Base-by-base conservation (phyloP, 148 eudicot species). In the Agrostemma githago region DNA sequence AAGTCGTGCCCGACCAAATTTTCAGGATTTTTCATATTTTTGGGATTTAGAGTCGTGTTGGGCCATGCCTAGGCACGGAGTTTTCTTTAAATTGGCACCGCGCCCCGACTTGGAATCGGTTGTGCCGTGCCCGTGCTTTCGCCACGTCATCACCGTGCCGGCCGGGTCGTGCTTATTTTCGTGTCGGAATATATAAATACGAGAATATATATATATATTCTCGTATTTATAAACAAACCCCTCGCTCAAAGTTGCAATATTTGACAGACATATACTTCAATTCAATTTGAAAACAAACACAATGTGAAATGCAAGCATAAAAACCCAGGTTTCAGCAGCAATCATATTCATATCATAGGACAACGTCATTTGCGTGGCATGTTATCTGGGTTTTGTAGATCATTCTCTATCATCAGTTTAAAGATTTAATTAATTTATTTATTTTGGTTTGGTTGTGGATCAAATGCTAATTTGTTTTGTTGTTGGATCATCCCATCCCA, bases 381-480 rank as follows among this genome's bases (percentile, higher is more conserved):
- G 56, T 44, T 72, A 19, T 75, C 15, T 17, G 34, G 8, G 21
- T 68, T 53, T 39, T 71, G 4, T 1, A 5, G 12, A 46, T 46
- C 39, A 34, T 65, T 60, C 26, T 39, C 10, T 34, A 39, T 75
- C 26, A 57, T 38, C 34, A 66, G 5, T 0, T 34, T 26, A 0
- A 26, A 26, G 34, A 26, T 10, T 41, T 12, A 37, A n/a, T n/a
- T n/a, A n/a, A n/a, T n/a, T n/a, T n/a, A 12, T 43, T 64, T 72
- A 37, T 17, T 14, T n/a, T 2, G 9, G 3, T 39, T 10, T 69
- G 71, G 68, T 77, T 72, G 76, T 42, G 74, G 41, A 78, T 40
- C 66, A 68, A 63, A 79, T 83, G 84, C 53, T 21, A 71, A 38
- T 61, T 60, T 66, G 66, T 15, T 72, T 71, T 61, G 38, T n/a